Evolutionary conservation across 352 stramenopile species (phyloP), one percentile per base, ranked within the genome.

Genomic region (Pythium phragmiticola): DNA sequence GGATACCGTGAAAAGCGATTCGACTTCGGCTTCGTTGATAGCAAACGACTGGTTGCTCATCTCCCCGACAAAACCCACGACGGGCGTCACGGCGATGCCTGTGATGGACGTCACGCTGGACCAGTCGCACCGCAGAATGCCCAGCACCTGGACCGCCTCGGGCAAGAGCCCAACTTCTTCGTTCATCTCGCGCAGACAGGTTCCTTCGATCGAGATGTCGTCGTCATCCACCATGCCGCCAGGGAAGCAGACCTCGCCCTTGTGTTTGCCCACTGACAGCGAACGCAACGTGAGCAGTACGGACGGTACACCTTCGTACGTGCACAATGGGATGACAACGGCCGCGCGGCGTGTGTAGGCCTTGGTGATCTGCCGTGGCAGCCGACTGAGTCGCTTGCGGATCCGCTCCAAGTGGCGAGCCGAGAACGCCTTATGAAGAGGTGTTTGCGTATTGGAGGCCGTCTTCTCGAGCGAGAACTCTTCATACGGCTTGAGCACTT

Each of bases 111-210:
- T 88, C 51, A 98, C 87, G 63, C 95, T 94, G 49, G 84, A 88
- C 97, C 97, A 99, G 79, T 99, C 97, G 68, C 96, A 99, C 45
- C 97, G 86, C 39, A 92, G 68, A 17, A 99, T 88, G 13, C 96
- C 97, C 3, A 99, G 78, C 28, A 99, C 94, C 53, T 95, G 87
- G n/a, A 97, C 78, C 16, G 71, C 69, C 43, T 90, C 75, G 3
- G 83, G 72, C 0, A 72, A 77, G 55, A 98, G 81, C 2, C 92
- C 95, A 57, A 99, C 95, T 75, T 99, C 97, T 77, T 99, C 97
- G 50, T 98, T 92, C 95, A 99, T 98, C 76, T 99, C 97, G 23
- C 97, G 83, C 33, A 99, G 74, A 71, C 94, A 98, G n/a, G 97
- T 99, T 60, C 89, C 80, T 48, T 99, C 88, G 65, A 99, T 98